Base-by-base conservation (phyloP, 2,329 filamentous ascomycete species). In the Aspergillus quadricinctus region DNA sequence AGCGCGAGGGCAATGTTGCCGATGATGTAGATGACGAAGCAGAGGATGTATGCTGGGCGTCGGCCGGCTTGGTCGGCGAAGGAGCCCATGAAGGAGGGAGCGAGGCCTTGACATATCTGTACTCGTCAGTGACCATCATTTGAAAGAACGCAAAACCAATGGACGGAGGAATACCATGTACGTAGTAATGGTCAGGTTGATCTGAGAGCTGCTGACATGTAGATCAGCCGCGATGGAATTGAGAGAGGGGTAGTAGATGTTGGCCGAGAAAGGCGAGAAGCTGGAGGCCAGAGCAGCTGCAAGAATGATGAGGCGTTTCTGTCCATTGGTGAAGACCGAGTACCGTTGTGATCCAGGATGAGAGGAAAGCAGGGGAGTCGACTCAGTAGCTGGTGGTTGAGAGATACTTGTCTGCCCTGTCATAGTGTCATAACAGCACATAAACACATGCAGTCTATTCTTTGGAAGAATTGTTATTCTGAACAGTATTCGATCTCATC, bases 51-150 rank as follows among this genome's bases (percentile, higher is more conserved):
- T 1, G 77, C 76, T 8, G 78, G 78, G 48, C 80, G 70, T 29
- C 80, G 72, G 14, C 80, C 79, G 25, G 72, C 71, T 56, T 72
- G 74, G 59, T 81, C 79, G 7, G 78, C 75, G 10, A 81, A 67
- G 11, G 75, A 76, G 1, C 78, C 78, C 56, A 78, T 74, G 3
- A 81, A 67, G 37, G 78, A 75, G 11, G 79, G 79, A 4, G 78
- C 76, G 23, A 83, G 69, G 8, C 77, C 81, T 70, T 83, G 80
- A 21, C 77, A 74, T 55, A 81, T 75, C 75, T 74, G 48, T 37
- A 61, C 46, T 29, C 25, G 37, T 54, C 19, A 40, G 45, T 29
- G 4, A 4, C 25, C 27, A 52, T 51, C 10, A 27, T 21, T 48
- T 49, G 17, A 57, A 56, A 1, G 6, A 19, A 3, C 10, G 4